phyloP scores from a whole-genome alignment of 192 early-diverging fungal genomes.

The Geosiphon pyriformis region DNA sequence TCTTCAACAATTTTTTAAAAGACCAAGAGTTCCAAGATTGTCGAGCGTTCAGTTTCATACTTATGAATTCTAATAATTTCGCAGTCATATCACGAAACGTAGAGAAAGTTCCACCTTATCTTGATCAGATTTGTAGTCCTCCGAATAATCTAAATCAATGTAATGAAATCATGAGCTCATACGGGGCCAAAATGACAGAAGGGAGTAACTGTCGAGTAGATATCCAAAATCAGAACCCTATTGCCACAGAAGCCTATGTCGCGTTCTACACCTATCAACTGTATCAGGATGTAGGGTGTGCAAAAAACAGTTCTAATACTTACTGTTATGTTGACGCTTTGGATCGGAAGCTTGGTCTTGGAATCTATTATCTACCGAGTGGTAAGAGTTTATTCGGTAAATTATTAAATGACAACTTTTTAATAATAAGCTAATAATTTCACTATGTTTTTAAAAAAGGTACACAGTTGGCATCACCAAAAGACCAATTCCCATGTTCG shows the following conservation, averaged over 20 bases:
- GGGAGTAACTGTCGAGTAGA: not conserved
- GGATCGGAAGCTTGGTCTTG: not conserved
- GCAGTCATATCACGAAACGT: not conserved
- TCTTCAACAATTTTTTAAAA: not conserved
- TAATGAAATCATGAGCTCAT: not conserved
- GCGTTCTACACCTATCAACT: not conserved
- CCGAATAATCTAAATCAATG: not conserved
- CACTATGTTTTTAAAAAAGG: not conserved
- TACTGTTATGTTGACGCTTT: constrained; percentile 6
- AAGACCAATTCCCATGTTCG: not conserved
- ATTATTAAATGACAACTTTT: not conserved
- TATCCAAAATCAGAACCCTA: not conserved
- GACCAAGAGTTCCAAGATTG: not conserved
- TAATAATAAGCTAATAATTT: not conserved
- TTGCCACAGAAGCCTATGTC: not conserved
- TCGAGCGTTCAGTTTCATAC: not conserved
- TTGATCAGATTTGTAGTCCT: not conserved
- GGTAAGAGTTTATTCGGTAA: not conserved
- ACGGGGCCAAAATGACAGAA: not conserved
- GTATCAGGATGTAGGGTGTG: not conserved
- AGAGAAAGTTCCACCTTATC: not conserved
- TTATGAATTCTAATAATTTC: not conserved
- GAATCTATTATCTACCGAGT: constrained; percentile 1
- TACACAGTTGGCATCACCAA: not conserved
- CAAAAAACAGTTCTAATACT: not conserved